Percentiles rank a stretch among this genome's conserved stretches.
phyloP scores from a whole-genome alignment of 2,329 filamentous ascomycete genomes.

The Paracamarosporium sp. region DNA sequence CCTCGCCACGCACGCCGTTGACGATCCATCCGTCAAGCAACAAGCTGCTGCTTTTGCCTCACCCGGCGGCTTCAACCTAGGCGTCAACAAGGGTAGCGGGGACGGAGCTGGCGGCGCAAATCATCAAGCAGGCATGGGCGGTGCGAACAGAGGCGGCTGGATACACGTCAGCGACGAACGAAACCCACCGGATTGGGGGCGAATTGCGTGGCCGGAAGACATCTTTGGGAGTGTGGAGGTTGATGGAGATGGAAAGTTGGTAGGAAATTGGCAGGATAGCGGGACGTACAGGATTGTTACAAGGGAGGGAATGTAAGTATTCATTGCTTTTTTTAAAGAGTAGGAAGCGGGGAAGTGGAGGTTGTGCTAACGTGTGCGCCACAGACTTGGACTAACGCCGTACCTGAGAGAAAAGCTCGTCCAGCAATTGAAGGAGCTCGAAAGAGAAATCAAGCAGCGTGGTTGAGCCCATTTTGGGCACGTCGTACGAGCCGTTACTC shows the following conservation, averaged over 20 bases:
- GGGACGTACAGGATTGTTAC: slow-evolving; percentile 69
- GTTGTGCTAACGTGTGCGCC: slow-evolving; percentile 1
- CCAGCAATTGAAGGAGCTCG: slow-evolving; percentile 48
- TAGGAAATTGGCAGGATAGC: slow-evolving; percentile 65
- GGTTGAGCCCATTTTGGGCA: background rate
- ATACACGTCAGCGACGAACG: slow-evolving; percentile 68
- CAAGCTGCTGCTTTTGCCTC: slow-evolving; percentile 68
- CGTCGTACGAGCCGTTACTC: background rate
- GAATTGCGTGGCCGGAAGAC: slow-evolving; percentile 71
- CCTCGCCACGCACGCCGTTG: slow-evolving; percentile 59
- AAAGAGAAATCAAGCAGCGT: slow-evolving; percentile 17
- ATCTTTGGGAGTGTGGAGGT: slow-evolving; percentile 71
- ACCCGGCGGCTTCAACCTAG: slow-evolving; percentile 62
- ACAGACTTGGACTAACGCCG: slow-evolving; percentile 55
- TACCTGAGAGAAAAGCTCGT: slow-evolving; percentile 58
- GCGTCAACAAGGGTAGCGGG: slow-evolving; percentile 44
- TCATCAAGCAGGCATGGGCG: slow-evolving; percentile 64
- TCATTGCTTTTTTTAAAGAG: too few species aligned
- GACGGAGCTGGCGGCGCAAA: slow-evolving; percentile 63
- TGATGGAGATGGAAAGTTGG: slow-evolving; percentile 63
- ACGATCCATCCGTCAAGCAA: slow-evolving; percentile 63
- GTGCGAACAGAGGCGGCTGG: slow-evolving; percentile 65
- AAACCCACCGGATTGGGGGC: slow-evolving; percentile 67
- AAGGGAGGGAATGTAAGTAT: slow-evolving; percentile 62
- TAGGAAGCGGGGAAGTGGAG: background rate